Conservation (phyloP, 2,329 filamentous ascomycete species). For the Cytospora leucostoma region DNA sequence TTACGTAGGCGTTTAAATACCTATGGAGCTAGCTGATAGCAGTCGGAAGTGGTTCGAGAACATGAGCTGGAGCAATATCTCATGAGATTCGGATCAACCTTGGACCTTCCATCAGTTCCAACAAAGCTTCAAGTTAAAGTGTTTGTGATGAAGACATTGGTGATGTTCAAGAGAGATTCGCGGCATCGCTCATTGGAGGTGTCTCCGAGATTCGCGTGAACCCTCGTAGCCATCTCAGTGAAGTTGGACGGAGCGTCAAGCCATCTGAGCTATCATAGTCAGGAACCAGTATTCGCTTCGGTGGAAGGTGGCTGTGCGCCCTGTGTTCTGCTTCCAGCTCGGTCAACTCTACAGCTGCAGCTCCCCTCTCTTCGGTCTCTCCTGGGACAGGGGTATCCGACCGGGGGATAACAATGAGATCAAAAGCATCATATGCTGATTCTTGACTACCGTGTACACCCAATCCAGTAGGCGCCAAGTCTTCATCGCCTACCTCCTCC, state of each 20-base stretch:
- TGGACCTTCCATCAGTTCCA: neutral
- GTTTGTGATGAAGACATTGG: neutral
- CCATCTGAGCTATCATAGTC: neutral
- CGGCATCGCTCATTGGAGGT: neutral
- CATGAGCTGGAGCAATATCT: neutral
- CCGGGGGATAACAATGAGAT: conserved; percentile 1
- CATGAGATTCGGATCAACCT: neutral
- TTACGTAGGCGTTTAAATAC: conserved; percentile 16
- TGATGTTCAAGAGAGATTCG: neutral
- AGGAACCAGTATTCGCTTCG: conserved; percentile 8
- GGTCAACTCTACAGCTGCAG: neutral
- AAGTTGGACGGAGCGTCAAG: conserved; percentile 19
- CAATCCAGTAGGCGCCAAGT: neutral
- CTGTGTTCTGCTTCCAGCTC: neutral
- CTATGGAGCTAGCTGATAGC: conserved; percentile 16
- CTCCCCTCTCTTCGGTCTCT: neutral
- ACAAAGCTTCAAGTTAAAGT: neutral
- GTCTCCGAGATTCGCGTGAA: neutral
- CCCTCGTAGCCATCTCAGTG: neutral
- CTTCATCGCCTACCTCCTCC: neutral
- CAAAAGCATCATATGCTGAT: neutral
- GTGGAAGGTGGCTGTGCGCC: neutral
- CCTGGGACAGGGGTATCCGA: conserved; percentile 5
- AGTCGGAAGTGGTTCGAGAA: neutral
- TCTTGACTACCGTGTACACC: neutral